Percentiles rank a stretch among this genome's conserved stretches.
Evolutionary conservation across 371 early-diverging fungal species (phyloP).

Genomic region (Mucor indicus): DNA sequence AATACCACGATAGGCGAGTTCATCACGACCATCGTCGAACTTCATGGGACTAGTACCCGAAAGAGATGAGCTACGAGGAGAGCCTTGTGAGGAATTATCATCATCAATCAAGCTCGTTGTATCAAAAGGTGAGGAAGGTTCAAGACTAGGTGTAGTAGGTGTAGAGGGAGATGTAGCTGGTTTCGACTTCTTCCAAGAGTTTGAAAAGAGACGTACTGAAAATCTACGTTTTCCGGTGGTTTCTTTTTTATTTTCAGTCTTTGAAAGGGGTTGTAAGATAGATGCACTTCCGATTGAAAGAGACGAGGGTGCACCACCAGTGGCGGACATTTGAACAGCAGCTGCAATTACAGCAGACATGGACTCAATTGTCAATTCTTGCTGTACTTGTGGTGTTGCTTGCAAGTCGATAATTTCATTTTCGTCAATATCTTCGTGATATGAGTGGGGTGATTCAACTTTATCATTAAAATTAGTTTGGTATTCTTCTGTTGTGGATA

Average conservation of each 20-base stretch:
- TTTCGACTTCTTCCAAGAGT: slow-evolving; percentile 6
- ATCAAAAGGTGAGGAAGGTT: slow-evolving; percentile 2
- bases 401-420: slow-evolving; percentile 17
- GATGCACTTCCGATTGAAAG: slow-evolving; percentile 44
- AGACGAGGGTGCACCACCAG: slow-evolving; percentile 27
- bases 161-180: not conserved
- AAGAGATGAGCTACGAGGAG: slow-evolving; percentile 7
- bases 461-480: no score
- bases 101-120: not conserved
- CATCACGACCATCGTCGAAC: slow-evolving; percentile 41
- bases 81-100: slow-evolving; percentile 12
- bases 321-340: slow-evolving; percentile 41
- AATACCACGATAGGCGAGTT: slow-evolving; percentile 45
- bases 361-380: slow-evolving; percentile 34
- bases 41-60: not conserved
- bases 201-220: slow-evolving; percentile 11
- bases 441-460: no score
- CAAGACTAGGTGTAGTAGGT: slow-evolving; percentile 5
- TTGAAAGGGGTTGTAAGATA: slow-evolving; percentile 24
- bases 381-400: slow-evolving; percentile 1
- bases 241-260: slow-evolving; percentile 2
- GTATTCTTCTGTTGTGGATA: no score
- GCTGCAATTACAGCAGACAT: slow-evolving; percentile 50
- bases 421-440: slow-evolving; percentile 3
- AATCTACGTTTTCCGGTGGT: slow-evolving; percentile 4